Evolutionary conservation across 2,329 filamentous ascomycete species (phyloP).

Genomic region (Microdochium paspali): DNA sequence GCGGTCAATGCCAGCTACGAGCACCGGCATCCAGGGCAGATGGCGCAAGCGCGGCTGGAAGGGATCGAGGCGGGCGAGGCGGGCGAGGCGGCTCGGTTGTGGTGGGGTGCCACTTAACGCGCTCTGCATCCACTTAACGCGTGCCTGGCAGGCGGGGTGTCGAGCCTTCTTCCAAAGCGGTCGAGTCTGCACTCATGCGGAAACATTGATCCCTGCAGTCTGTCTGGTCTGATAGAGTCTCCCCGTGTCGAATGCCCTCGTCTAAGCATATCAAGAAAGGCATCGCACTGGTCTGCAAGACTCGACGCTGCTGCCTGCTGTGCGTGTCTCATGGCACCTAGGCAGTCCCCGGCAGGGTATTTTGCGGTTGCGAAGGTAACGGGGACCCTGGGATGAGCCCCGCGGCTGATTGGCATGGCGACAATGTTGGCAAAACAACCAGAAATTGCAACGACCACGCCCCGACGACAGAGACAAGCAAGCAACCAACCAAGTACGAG

Average conservation of each 20-base stretch:
- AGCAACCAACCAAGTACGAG: too few relatives aligned
- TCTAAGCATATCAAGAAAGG: too few relatives aligned
- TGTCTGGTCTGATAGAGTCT: too few relatives aligned
- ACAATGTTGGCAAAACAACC: slow-evolving; percentile 1
- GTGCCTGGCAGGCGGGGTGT: too few relatives aligned
- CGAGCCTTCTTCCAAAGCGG: too few relatives aligned
- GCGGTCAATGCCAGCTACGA: too few relatives aligned
- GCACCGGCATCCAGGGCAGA: too few relatives aligned
- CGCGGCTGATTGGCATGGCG: neutral
- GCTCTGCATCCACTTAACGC: neutral
- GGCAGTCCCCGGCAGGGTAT: neutral
- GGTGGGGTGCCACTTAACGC: neutral
- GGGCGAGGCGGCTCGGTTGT: neutral
- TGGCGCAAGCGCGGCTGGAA: too few relatives aligned
- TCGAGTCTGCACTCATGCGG: too few relatives aligned
- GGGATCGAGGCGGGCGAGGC: neutral
- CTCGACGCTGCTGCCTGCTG: neutral
- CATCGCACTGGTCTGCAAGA: too few relatives aligned
- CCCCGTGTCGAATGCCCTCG: too few relatives aligned
- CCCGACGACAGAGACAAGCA: neutral
- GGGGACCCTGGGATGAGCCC: neutral
- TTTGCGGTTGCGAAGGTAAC: neutral
- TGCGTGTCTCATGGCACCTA: neutral
- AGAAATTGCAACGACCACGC: neutral
- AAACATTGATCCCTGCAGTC: too few relatives aligned